Evolutionary conservation across 73 alveolate genomes (phyloP).

Genomic region (Loxodes magnus): DNA sequence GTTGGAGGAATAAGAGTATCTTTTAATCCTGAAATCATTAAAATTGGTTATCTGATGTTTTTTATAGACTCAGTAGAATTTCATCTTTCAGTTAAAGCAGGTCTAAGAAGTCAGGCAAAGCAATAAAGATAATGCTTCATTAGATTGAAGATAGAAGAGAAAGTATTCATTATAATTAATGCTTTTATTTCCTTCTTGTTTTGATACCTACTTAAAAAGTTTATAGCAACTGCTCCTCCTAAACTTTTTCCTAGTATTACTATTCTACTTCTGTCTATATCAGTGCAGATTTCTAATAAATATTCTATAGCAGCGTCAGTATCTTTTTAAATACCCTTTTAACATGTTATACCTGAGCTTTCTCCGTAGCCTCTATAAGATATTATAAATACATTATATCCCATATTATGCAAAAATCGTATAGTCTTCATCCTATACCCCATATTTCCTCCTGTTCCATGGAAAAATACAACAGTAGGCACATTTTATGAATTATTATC

Average conservation of each 20-base stretch:
- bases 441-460: slow-evolving; percentile 96
- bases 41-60: slow-evolving; percentile 21
- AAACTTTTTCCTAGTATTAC: slow-evolving; percentile 79
- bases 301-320: slow-evolving; percentile 66
- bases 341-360: slow-evolving; percentile 77
- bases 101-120: slow-evolving; percentile 39
- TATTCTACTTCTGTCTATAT: slow-evolving; percentile 49
- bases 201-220: slow-evolving; percentile 31
- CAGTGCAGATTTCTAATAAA: slow-evolving; percentile 44
- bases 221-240: slow-evolving; percentile 96
- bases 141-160: slow-evolving; percentile 73
- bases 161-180: slow-evolving; percentile 60
- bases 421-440: slow-evolving; percentile 75
- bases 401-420: slow-evolving; percentile 39
- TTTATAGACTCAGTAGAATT: slow-evolving; percentile 59
- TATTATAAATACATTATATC: slow-evolving; percentile 67
- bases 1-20: slow-evolving; percentile 30
- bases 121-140: slow-evolving; percentile 73
- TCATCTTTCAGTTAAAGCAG: slow-evolving; percentile 65
- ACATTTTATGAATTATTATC: slow-evolving; percentile 21
- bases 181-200: too few relatives aligned
- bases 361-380: slow-evolving; percentile 91
- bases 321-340: slow-evolving; percentile 79
- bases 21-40: slow-evolving; percentile 30
- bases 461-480: slow-evolving; percentile 73